phyloP scores from a whole-genome alignment of 2,329 filamentous ascomycete genomes.

The Daldinia sp. region DNA sequence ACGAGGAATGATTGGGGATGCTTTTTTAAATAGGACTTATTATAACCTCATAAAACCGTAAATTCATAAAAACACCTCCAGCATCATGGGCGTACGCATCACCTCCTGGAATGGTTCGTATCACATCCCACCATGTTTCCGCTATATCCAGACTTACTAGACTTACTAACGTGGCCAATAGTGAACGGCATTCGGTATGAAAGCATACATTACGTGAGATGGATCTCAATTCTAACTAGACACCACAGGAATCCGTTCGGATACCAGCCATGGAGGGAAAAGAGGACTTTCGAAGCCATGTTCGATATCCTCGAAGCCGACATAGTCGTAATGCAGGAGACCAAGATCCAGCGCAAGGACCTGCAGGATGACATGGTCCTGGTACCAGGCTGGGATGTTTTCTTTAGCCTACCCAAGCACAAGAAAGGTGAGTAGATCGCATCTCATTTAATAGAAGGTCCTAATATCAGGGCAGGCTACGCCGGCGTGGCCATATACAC shows the following conservation, averaged over 20 bases:
- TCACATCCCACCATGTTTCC: not conserved
- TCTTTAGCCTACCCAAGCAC: conserved; percentile 89
- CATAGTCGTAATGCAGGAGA: conserved; percentile 93
- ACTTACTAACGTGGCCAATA: conserved; percentile 49
- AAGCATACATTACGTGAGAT: not conserved
- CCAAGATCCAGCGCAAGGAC: conserved; percentile 95
- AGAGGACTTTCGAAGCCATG: conserved; percentile 80
- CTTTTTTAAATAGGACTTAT: not conserved
- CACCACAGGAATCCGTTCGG: conserved; percentile 75
- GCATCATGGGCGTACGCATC: conserved; percentile 76
- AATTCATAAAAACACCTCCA: not conserved
- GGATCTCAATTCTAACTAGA: conserved; percentile 21
- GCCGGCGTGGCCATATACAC: conserved; percentile 97
- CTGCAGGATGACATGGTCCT: conserved; percentile 95
- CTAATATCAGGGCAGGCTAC: conserved; percentile 70
- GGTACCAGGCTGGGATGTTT: conserved; percentile 94
- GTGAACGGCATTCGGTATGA: conserved; percentile 82
- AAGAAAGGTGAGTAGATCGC: conserved; percentile 77
- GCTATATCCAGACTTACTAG: not conserved
- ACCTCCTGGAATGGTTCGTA: conserved; percentile 83
- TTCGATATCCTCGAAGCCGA: conserved; percentile 93
- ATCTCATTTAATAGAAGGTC: conserved; percentile 7
- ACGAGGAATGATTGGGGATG: not conserved
- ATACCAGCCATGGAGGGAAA: conserved; percentile 84
- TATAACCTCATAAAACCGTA: not conserved